Evolutionary conservation across 768 basidiomycete species (phyloP), one percentile per base, ranked within the genome.

Genomic region (Zangia roseola): DNA sequence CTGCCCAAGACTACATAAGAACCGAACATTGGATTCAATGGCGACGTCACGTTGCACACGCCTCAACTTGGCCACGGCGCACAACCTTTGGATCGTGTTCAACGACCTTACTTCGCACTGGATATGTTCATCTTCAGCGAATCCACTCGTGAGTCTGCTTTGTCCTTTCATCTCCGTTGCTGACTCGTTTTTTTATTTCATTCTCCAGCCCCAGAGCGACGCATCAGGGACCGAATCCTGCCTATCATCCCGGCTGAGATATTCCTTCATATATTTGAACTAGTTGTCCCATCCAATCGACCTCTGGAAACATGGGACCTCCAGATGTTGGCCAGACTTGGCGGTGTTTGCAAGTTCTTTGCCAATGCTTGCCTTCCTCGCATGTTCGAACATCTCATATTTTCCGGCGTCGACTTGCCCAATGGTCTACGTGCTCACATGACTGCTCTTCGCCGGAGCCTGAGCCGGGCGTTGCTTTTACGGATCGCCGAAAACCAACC

Each of bases 311-410:
- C 40, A 4, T 56, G 69, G 16, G 10, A 52, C 21, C 21, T 47
- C 10, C 2, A 3, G 2, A 52, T n/a, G 10, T 50, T 62, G 24
- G 50, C 51, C 25, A 59, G 50, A 13, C 65, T 79, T 20, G 70
- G 72, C 7, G 60, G 60, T 23, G 72, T 74, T 30, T 79, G 78
- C 50, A 69, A 68, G 13, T 70, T 74, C 50, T 79, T 79, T 44
- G 69, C 65, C 43, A 67, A 67, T 8, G 21, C 68, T 2, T 61
- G 67, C 17, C 55, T 74, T 12, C 71, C 76, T 1, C 71, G 71
- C 23, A 58, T 76, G 5, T 79, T 74, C 52, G 61, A 69, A 24
- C 56, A 55, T 4, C 13, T 78, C 16, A 25, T 53, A 5, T 50
- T 62, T 34, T 45, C 33, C 13, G 49, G 62, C 4, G 33, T 50